Base-by-base conservation (phyloP, 1,284 basidiomycete genomes). In the Malassezia nana region DNA sequence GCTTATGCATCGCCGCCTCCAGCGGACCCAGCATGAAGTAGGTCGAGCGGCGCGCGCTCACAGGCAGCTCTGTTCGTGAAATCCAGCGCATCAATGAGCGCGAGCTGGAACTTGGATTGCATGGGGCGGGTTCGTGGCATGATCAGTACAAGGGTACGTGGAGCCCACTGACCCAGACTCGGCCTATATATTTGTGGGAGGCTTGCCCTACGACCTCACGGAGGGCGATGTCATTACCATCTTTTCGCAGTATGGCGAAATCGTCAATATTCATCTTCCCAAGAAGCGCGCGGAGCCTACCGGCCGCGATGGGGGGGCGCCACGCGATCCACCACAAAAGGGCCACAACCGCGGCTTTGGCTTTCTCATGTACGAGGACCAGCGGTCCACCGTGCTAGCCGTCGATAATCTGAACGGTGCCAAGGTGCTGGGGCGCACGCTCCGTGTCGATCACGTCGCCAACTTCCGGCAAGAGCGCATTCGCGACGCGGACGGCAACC, bases 361-460 rank as follows among this genome's bases (percentile, higher is more conserved):
- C 3, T 99, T 96, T 77, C 78, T 98, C 58, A 96, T 98, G 91
- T 99, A 96, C 75, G 88, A 94, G 76, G 90, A 99, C 77, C 94
- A 99, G 76, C 82, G 89, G 42, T 91, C 87, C 52, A 99, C 94
- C 3, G 77, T 96, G 47, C 80, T 99, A 32, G 94, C 94, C 5
- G 92, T 99, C 60, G 94, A 99, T 78, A 99, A 98, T 77, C 81
- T 99, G 75, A 96, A 95, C 70, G 94, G 94, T 29, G 86, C 89
- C 35, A 82, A 84, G 62, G 85, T 98, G 35, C 77, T 95, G 25
- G 89, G 86, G 6, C 80, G 84, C 65, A 92, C 84, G 3, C 76
- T 95, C 42, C 82, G 89, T 22, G 90, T 78, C 44, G 94, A 99
- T 69, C 94, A 99, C 73, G 89, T 92, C 57, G 84, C 84, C 70